phyloP scores from a whole-genome alignment of 2,329 filamentous ascomycete genomes.

The Cephalotrichum gorgonifer region DNA sequence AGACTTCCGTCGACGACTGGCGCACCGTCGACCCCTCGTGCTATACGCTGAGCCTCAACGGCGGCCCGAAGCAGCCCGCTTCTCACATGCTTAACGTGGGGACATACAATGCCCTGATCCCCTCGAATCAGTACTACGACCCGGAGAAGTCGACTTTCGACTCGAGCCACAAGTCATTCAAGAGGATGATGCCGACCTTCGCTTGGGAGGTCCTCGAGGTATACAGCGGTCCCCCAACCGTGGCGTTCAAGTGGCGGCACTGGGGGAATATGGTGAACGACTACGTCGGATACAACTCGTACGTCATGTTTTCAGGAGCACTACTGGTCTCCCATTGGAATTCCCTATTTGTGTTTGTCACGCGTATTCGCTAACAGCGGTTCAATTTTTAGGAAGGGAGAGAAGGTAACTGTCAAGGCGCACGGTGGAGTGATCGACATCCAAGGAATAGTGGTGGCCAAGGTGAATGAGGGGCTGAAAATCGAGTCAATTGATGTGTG shows the following conservation, averaged over 20 bases:
- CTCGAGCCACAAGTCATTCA: slow-evolving; percentile 59
- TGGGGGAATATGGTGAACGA: slow-evolving; percentile 59
- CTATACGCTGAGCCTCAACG: slow-evolving; percentile 56
- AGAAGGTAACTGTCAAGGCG: slow-evolving; percentile 52
- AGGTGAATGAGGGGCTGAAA: slow-evolving; percentile 49
- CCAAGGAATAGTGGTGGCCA: slow-evolving; percentile 50
- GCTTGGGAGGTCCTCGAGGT: slow-evolving; percentile 63
- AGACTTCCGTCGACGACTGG: slow-evolving; percentile 50
- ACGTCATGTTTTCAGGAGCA: too few relatives aligned
- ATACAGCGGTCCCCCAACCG: slow-evolving; percentile 52
- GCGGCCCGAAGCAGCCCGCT: slow-evolving; percentile 41
- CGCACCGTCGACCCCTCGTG: slow-evolving; percentile 49
- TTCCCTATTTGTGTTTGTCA: background rate
- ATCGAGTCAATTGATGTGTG: slow-evolving; percentile 50
- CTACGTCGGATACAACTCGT: slow-evolving; percentile 56
- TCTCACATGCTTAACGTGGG: slow-evolving; percentile 58
- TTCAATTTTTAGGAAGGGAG: slow-evolving; percentile 38
- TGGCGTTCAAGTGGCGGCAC: slow-evolving; percentile 56
- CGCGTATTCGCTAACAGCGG: background rate
- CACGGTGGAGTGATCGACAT: slow-evolving; percentile 53
- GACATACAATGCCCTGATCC: slow-evolving; percentile 60
- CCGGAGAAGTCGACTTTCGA: slow-evolving; percentile 51
- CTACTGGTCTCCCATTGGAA: too few relatives aligned
- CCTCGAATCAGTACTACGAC: slow-evolving; percentile 53
- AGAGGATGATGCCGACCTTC: slow-evolving; percentile 63